Evolutionary conservation across 192 early-diverging fungal genomes (phyloP), one percentile per base, ranked within the genome.

Genomic region (Backusella australiensis): DNA sequence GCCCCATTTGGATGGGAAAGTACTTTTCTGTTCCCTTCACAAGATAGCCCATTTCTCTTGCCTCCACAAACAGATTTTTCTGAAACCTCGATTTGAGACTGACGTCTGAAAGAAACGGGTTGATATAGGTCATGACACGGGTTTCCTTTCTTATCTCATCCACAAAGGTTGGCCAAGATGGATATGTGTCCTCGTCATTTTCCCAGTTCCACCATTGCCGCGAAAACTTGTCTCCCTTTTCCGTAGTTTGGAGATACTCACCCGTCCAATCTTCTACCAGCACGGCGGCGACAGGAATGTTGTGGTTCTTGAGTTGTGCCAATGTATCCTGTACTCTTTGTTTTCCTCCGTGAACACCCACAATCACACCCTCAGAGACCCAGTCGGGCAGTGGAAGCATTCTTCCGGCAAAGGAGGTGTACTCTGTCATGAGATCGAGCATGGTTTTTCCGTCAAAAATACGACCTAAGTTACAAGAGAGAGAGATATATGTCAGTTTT

Each of bases 121-220:
- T 82, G 15, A 82, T 69, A 73, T 82, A 82, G 21, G 68, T 34
- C 23, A 82, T 41, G 19, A 68, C 52, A 21, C 75, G 74, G 21
- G 68, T 38, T 4, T 81, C 29, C 8, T 70, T 26, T 52, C 67
- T 66, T 26, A 82, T 32, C 19, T 81, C 71, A 12, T 66, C 29
- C 3, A 83, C 81, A 23, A 83, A 52, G 6, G 71, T 14, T 3
- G 29, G 21, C 75, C 79, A 81, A 32, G 82, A 39, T 15, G 75
- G 71, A 66, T 83, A 83, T 15, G 83, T 38, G 12, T 34, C 75
- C 46, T 39, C 15, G 70, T 83, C 81, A 67, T 42, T 82, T 38
- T 83, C 80, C 82, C 82, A 83, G 46, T 83, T 82, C 81, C 80
- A 81, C 81, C 81, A 82, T 19, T 82, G 52, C 6, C 81, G 72